Evolutionary conservation across 1,284 basidiomycete species (phyloP), one percentile per base, ranked within the genome.

Genomic region (Ustilago crameri): DNA sequence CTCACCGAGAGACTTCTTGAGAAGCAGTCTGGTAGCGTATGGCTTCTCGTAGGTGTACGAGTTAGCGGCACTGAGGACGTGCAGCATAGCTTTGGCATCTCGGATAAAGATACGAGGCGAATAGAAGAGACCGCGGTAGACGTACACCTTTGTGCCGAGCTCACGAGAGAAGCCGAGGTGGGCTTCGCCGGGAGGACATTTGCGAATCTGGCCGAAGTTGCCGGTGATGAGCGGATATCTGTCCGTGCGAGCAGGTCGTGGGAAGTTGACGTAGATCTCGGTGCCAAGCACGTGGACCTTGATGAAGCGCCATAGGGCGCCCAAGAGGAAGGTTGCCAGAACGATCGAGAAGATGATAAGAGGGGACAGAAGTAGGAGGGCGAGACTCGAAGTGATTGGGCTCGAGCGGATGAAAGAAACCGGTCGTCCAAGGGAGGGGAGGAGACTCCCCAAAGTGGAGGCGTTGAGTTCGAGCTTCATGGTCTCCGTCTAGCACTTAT

Each of bases 41-140:
- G 78, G 74, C 47, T 83, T 83, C 35, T 81, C 79, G 51, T 68
- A 83, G 7, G 61, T 53, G 57, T 83, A 82, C 22, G 71, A 71
- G 32, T 75, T 74, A 12, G 74, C 64, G 3, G 71, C 62, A 32
- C 65, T 70, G n/a, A 81, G 66, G 9, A 83, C 58, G 41, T 79
- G 69, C 23, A 76, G 35, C 62, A 81, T 73, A 3, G 78, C 79
- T 37, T 71, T 71, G 7, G 76, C 50, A 47, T 83, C 80, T 17
- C 69, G 66, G 9, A 83, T 57, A 20, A 79, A 54, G 10, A 83
- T 35, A 7, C 80, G 73, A 1, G 70, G 77, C n/a, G 65, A 52
- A 52, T 74, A 74, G 47, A 82, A 79, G 27, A 79, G 55, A 35
- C 72, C 75, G n/a, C 77, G 73, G 52, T 82, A 82, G 41, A 75